These are phyloP conservation scores for Zygoascus tannicola DNA, from an alignment of 805 yeast genomes.

Conservation along the genomic window DNA sequence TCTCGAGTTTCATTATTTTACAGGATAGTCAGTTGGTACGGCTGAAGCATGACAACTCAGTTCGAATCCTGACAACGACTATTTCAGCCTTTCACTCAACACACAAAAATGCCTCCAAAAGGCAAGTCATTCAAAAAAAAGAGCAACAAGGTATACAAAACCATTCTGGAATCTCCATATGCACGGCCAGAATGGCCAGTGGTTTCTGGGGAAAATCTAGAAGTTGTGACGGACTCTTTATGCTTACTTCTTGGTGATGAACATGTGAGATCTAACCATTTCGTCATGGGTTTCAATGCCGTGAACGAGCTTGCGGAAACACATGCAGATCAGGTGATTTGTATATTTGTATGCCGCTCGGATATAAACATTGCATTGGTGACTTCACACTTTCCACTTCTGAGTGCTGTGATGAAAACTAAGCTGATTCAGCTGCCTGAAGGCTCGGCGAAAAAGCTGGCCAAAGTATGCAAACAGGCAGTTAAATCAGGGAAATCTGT, in stretches of 20 bases:
- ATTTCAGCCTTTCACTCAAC: not conserved
- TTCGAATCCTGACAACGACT: not conserved
- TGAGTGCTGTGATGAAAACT: conserved; percentile 12
- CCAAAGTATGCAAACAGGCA: conserved; percentile 2
- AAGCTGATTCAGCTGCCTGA: conserved; percentile 15
- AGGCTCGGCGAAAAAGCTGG: conserved; percentile 11
- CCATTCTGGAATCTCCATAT: conserved; percentile 23
- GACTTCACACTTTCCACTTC: conserved; percentile 15
- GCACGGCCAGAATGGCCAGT: conserved; percentile 16
- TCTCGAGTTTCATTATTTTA: not conserved
- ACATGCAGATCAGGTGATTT: conserved; percentile 3
- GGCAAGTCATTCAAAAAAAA: conserved; percentile 7
- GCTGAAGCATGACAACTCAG: no score
- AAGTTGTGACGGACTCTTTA: not conserved
- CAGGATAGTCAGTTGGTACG: not conserved
- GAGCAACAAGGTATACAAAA: conserved; percentile 17
- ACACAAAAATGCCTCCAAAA: not conserved
- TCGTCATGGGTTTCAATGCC: conserved; percentile 15
- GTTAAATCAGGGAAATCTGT: not conserved
- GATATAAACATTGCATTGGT: conserved; percentile 13
- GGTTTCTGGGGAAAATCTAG: conserved; percentile 1
- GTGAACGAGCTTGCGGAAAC: conserved; percentile 16
- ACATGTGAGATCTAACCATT: conserved; percentile 9
- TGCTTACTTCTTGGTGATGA: not conserved
- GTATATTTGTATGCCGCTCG: conserved; percentile 15